A percentile compares a stretch with the other conserved stretches of the same genome.
These are phyloP conservation scores for Salix dunnii DNA, from an alignment of 345 rosid species.

Conservation along the genomic window DNA sequence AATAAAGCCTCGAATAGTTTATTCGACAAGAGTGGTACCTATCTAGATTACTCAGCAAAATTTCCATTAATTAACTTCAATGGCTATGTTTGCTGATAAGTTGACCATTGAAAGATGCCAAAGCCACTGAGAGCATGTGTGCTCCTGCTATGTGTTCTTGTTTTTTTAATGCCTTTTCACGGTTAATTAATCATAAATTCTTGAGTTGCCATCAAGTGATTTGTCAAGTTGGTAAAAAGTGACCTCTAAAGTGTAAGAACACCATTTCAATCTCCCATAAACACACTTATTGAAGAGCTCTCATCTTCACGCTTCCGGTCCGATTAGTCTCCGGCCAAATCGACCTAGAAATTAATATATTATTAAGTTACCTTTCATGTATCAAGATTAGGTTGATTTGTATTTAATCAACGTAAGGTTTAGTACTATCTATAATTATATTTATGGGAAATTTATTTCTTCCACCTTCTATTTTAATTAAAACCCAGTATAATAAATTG, in stretches of 20 bases:
- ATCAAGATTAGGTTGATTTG: not conserved
- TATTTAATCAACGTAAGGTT: not conserved
- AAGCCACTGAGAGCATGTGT: not conserved
- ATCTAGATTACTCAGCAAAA: not conserved
- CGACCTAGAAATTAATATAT: not conserved
- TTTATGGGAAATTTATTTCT: not conserved
- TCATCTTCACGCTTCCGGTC: no score
- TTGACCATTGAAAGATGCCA: not conserved
- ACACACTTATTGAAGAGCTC: no score
- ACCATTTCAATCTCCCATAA: no score
- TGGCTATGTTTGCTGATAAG: not conserved
- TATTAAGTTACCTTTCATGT: not conserved
- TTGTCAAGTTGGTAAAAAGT: no score
- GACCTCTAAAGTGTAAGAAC: no score
- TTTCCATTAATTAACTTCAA: not conserved
- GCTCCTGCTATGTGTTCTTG: fast-evolving
- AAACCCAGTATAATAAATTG: not conserved
- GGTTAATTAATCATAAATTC: not conserved
- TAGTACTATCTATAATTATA: not conserved
- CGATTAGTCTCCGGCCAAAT: no score
- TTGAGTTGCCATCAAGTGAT: no score
- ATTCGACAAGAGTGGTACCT: no score
- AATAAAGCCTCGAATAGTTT: not conserved
- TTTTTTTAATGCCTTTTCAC: not conserved
- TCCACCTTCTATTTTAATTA: no score